Conservation (phyloP, 371 early-diverging fungal genomes). For the Mortierella sp. region DNA sequence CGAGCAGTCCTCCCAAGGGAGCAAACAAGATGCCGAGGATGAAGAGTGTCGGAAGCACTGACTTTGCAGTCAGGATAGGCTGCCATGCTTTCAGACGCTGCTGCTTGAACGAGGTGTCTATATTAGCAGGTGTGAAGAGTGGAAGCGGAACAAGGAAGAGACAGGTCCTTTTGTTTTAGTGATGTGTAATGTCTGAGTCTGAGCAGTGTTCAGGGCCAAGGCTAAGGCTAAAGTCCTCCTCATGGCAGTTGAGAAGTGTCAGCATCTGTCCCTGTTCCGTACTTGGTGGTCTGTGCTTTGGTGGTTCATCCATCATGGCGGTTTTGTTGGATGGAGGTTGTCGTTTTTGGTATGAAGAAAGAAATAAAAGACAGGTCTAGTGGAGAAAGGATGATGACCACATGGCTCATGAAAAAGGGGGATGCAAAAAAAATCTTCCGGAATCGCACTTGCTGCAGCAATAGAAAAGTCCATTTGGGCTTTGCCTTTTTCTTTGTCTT, state of each 20-base stretch:
- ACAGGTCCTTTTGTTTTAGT: too few relatives aligned
- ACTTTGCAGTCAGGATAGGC: slow-evolving; percentile 95
- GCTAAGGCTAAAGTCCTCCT: not conserved
- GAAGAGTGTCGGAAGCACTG: slow-evolving; percentile 93
- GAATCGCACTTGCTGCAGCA: too few relatives aligned
- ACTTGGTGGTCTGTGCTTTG: slow-evolving; percentile 55
- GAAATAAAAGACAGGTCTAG: too few relatives aligned
- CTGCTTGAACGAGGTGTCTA: slow-evolving; percentile 97
- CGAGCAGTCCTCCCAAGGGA: slow-evolving; percentile 88
- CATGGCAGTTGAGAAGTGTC: not conserved
- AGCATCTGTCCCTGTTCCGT: slow-evolving; percentile 8
- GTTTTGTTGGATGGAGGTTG: not conserved
- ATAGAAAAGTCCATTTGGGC: too few relatives aligned
- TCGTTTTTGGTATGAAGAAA: not conserved
- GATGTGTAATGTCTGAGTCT: not conserved
- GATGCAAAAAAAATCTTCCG: not conserved
- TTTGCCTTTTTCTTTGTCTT: not conserved
- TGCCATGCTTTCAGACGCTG: slow-evolving; percentile 98
- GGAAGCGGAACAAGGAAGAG: not conserved
- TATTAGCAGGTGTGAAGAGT: too few relatives aligned
- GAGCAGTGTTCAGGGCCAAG: not conserved
- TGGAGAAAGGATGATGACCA: not conserved
- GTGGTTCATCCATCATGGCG: slow-evolving; percentile 52
- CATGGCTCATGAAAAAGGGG: not conserved
- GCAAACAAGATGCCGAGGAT: slow-evolving; percentile 91